Evolutionary conservation across 1,284 basidiomycete genomes (phyloP), one percentile per base, ranked within the genome.

Genomic region (Rhodotorula sp.): DNA sequence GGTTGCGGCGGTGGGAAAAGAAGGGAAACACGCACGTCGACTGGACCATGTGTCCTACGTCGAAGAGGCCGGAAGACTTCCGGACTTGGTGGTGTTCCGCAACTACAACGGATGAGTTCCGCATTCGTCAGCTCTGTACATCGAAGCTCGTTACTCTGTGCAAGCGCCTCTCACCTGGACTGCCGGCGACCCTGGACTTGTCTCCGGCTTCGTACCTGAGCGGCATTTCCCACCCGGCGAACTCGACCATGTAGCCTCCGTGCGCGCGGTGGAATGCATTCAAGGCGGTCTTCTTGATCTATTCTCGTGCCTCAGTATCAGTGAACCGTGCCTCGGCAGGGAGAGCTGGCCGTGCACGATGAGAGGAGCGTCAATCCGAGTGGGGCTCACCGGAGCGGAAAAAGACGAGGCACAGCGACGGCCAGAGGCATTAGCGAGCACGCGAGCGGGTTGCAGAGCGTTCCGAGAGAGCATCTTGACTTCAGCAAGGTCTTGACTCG

Each of bases 181-280:
- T 92, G 63, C 92, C 87, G 65, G 86, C 71, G 14, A 73, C 59
- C 49, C 46, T 57, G 21, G 6, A 48, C 58, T 68, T 73, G 48
- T 67, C 72, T 72, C 79, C 29, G 71, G 79, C 86, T 23, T 88
- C 90, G 79, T 97, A 99, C 7, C 87, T 84, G 65, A 99, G 85
- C 1, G 96, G 96, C 96, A 99, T 99, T 20, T 88, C 87, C 82
- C 89, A 98, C 6, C 96, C 96, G 2, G 93, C 95, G 81, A 98
- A 99, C 0, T 92, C 90, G 1, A 98, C 94, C 91, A 99, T 95
- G 83, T 97, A 97, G 23, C 90, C 97, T 52, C 87, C 90, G 2
- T 67, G 62, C 39, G 60, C 43, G 69, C 92, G 82, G 81, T 99
- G 95, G 80, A 96, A 96, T 78, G 96, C 91, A 79, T 97, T 94